Base-by-base conservation (phyloP, 768 basidiomycete species). In the Daedaleopsis nitida region DNA sequence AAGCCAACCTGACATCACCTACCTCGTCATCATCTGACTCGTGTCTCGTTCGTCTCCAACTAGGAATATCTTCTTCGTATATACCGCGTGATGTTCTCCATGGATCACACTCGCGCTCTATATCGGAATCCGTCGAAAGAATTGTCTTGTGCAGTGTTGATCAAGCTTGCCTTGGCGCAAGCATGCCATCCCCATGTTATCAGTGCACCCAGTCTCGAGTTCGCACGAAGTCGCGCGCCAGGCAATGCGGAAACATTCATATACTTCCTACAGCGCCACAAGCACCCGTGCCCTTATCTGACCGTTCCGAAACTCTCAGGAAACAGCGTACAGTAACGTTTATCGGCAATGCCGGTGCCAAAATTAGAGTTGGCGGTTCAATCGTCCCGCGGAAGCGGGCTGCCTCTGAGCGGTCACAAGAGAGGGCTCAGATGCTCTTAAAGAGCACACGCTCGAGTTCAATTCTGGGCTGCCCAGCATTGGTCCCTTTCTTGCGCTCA, bases 21-120 rank as follows among this genome's bases (percentile, higher is more conserved):
- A 11, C 37, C 23, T 45, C 53, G 50, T 8, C 44, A 1, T 27
- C 3, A n/a, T 21, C 61, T 32, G 27, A 7, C 27, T 32, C 7
- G 7, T 7, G 7, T 7, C 3, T 7, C 27, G 7, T 7, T 32
- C 27, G 7, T 7, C 27, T 3, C 27, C 27, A 3, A 7, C 27
- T 32, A 85, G 84, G 72, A 87, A 86, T 65, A 70, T 80, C 17
- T 86, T 79, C 69, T 87, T 87, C 63, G 76, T 84, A 8, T 86
- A 86, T 64, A 85, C 83, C 34, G 75, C 79, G 42, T 86, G 69
- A 67, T 12, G 42, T 43, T 17, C 44, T n/a, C 44, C 9, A 45
- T n/a, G 21, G 27, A 13, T 37, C 8, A 45, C 39, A 6, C n/a
- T 44, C 23, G 21, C 17, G 27, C 24, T 35, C 23, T 14, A 35